Base-by-base conservation (phyloP, 2,329 filamentous ascomycete species). In the Eurotiales sp. region DNA sequence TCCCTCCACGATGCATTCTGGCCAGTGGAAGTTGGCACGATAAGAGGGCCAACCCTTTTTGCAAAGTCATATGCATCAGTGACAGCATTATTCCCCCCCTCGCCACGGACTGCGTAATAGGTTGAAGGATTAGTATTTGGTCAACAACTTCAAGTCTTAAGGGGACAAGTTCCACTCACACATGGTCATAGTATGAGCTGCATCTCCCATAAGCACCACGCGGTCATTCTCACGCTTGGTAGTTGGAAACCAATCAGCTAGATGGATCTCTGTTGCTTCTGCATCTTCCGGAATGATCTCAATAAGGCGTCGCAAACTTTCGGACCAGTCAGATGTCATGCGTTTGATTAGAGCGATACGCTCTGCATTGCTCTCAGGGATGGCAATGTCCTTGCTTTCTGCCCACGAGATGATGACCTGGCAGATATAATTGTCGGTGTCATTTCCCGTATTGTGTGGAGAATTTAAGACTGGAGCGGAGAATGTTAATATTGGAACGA, bases 101-200 rank as follows among this genome's bases (percentile, higher is more conserved):
- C 80, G 2, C 80, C 80, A 11, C 80, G 72, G 58, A 78, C 79
- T 83, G 27, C 15, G 17, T 1, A 8, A 34, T 11, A 7, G 22
- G n/a, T n/a, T n/a, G n/a, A n/a, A n/a, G n/a, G 15, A 17, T 52
- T 44, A 44, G 44, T 36, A 12, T 23, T 4, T 8, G 6, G 14
- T 8, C 4, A 44, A 2, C 4, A 15, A 14, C n/a, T n/a, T n/a
- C n/a, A n/a, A n/a, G n/a, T n/a, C n/a, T 32, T 11, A 14, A 8
- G 19, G 17, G 17, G 27, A 22, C 5, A 6, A 14, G 22, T 3
- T n/a, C n/a, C 42, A 67, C 77, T 63, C 72, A 82, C 78, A 82
- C 79, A 82, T 82, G 0, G 77, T 75, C 79, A 83, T 83, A 0
- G 77, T 72, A 60, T 83, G 80, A 3, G 80, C 69, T 0, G 80